Percentiles rank a stretch among this genome's conserved stretches.
Conservation (phyloP, 2,329 filamentous ascomycete species). For the Bipolaris sorokiniana region DNA sequence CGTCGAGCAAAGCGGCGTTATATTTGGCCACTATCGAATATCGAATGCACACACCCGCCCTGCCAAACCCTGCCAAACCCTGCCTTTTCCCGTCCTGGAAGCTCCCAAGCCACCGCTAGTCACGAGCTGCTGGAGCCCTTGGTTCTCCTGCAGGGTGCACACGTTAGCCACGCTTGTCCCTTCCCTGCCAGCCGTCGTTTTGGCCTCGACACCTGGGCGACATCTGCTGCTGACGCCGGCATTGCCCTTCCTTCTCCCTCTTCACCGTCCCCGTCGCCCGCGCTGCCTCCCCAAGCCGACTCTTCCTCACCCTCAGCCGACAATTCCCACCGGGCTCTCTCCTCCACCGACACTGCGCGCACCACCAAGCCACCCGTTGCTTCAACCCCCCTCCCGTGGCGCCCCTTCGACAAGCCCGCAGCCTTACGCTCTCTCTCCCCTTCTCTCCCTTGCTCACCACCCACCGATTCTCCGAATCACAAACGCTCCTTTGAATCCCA, state of each 20-base stretch:
- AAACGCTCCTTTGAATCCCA: constrained; percentile 40
- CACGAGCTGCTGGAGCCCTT: constrained; percentile 15
- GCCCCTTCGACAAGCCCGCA: constrained; percentile 27
- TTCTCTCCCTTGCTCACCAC: constrained; percentile 14
- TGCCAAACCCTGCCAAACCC: constrained; percentile 21
- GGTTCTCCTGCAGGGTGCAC: constrained; percentile 29
- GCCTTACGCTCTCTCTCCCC: constrained; percentile 37
- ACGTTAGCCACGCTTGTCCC: constrained; percentile 27
- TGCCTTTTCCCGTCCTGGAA: constrained; percentile 21
- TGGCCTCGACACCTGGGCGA: constrained; percentile 25
- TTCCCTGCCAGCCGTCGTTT: constrained; percentile 24
- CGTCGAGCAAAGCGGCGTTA: constrained; percentile 18
- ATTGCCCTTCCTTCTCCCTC: constrained; percentile 15
- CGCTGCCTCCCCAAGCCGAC: constrained; percentile 21
- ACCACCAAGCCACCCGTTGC: constrained; percentile 23
- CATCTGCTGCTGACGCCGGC: constrained; percentile 21
- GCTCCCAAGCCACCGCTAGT: constrained; percentile 16
- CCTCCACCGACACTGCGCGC: constrained; percentile 39
- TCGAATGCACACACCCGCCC: constrained; percentile 26
- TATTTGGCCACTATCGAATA: constrained; percentile 39
- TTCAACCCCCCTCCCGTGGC: constrained; percentile 23
- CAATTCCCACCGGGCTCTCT: constrained; percentile 46
- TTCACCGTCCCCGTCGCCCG: constrained; percentile 20
- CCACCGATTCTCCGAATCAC: constrained; percentile 46
- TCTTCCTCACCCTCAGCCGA: constrained; percentile 36